These are phyloP conservation scores for Paramecium biaurelia DNA, from an alignment of 73 alveolate species.

Conservation along the genomic window DNA sequence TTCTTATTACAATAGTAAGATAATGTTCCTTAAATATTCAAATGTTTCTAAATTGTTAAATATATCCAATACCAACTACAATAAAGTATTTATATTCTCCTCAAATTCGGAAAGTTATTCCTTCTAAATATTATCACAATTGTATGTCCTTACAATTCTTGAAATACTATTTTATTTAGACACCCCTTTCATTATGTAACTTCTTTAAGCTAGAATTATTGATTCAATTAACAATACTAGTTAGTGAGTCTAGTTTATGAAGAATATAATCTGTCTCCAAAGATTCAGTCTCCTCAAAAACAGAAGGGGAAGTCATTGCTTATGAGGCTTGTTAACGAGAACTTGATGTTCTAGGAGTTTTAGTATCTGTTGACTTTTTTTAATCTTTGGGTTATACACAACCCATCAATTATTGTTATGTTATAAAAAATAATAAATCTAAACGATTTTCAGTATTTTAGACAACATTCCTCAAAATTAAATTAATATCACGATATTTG, in stretches of 20 bases:
- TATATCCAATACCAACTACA: not conserved
- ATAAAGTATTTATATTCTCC: not conserved
- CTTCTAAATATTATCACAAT: not conserved
- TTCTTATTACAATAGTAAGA: not conserved
- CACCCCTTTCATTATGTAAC: not conserved
- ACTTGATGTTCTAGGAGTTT: not conserved
- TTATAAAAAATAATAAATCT: not conserved
- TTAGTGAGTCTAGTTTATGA: not conserved
- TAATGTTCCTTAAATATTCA: not conserved
- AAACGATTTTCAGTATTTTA: not conserved
- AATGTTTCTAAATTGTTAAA: conserved; percentile 1
- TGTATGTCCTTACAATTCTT: not conserved
- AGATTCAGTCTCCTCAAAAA: not conserved
- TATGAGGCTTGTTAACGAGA: not conserved
- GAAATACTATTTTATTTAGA: not conserved
- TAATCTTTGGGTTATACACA: not conserved
- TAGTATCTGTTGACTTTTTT: not conserved
- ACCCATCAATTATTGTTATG: not conserved
- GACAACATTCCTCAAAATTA: not conserved
- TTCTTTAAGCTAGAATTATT: not conserved
- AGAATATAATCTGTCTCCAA: not conserved
- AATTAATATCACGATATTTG: too few relatives aligned
- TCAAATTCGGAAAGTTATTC: not conserved
- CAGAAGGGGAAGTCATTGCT: not conserved
- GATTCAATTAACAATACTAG: not conserved